A percentile compares a stretch with the other conserved stretches of the same genome.
Conservation (phyloP, 495 filamentous ascomycete genomes). For the Aspergillus olivimuriae region DNA sequence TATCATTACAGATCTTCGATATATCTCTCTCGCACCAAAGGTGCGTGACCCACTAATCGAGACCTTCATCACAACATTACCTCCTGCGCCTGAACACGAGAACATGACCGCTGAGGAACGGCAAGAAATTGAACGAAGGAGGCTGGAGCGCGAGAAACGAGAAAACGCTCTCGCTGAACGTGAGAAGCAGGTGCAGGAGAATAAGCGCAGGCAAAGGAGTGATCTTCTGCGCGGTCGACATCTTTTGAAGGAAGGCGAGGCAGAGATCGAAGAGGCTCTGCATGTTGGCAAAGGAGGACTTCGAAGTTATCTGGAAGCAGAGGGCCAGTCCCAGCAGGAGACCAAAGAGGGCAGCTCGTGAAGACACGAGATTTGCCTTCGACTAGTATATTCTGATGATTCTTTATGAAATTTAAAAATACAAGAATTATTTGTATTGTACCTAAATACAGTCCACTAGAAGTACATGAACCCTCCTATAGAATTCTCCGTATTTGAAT, state of each 20-base stretch:
- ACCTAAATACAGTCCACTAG: no score
- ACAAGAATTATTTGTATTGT: no score
- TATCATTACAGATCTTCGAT: conserved; percentile 71
- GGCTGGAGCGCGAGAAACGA: conserved; percentile 57
- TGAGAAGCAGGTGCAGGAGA: conserved; percentile 65
- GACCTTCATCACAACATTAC: conserved; percentile 67
- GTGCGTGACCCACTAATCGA: conserved; percentile 68
- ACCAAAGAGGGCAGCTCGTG: conserved; percentile 3
- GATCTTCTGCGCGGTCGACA: conserved; percentile 61
- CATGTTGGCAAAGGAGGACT: conserved; percentile 66
- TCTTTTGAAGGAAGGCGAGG: conserved; percentile 66
- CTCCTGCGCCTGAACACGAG: conserved; percentile 52
- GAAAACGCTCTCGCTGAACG: conserved; percentile 72
- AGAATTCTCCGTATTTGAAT: no score
- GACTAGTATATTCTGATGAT: conserved; percentile 1
- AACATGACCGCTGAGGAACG: conserved; percentile 49
- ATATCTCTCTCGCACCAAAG: conserved; percentile 65
- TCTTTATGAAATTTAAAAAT: background rate
- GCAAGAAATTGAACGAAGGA: conserved; percentile 54
- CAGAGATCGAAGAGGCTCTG: conserved; percentile 75
- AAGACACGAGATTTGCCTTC: background rate
- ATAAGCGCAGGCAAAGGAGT: conserved; percentile 61
- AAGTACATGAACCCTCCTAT: no score
- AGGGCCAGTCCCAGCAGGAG: conserved; percentile 10
- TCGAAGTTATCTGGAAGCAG: conserved; percentile 52